phyloP scores from a whole-genome alignment of 1,284 basidiomycete genomes.

The Puccinia horiana region DNA sequence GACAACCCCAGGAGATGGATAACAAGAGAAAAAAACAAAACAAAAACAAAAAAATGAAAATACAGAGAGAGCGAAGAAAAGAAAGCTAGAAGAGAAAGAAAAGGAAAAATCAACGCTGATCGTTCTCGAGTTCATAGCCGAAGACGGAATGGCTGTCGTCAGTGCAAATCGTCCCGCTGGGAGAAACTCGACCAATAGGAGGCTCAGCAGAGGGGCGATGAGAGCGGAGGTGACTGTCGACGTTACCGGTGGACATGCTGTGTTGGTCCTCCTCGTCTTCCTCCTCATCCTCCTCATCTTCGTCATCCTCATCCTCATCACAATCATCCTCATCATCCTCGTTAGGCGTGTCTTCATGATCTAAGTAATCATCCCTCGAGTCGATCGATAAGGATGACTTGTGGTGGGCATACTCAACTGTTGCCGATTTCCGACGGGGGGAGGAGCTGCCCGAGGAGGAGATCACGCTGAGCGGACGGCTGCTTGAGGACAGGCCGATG shows the following conservation, averaged over 20 bases:
- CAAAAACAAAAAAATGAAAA: not conserved
- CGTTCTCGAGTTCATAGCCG: slow-evolving; percentile 26
- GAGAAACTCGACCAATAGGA: not conserved
- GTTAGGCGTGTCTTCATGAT: slow-evolving; percentile 1
- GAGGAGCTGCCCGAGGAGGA: slow-evolving; percentile 25
- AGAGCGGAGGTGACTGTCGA: not conserved
- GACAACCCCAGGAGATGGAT: not conserved
- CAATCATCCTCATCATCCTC: slow-evolving; percentile 31
- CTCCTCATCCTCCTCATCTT: slow-evolving; percentile 4
- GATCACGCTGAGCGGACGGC: slow-evolving; percentile 7
- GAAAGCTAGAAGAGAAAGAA: not conserved
- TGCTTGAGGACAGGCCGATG: not conserved
- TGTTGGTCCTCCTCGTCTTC: not conserved
- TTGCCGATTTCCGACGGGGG: not conserved
- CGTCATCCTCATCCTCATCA: slow-evolving; percentile 24
- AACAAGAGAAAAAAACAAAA: not conserved
- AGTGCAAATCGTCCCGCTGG: not conserved
- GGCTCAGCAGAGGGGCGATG: not conserved
- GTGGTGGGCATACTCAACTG: not conserved
- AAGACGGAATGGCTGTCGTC: slow-evolving; percentile 31
- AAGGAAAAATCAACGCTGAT: not conserved
- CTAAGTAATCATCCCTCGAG: slow-evolving; percentile 4
- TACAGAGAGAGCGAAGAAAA: not conserved
- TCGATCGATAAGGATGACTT: slow-evolving; percentile 26
- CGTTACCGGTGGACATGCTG: not conserved